Percentiles rank a stretch among this genome's conserved stretches.
These are phyloP conservation scores for Panicum hallii DNA, from an alignment of 202 grass and related monocot species.

Conservation along the genomic window DNA sequence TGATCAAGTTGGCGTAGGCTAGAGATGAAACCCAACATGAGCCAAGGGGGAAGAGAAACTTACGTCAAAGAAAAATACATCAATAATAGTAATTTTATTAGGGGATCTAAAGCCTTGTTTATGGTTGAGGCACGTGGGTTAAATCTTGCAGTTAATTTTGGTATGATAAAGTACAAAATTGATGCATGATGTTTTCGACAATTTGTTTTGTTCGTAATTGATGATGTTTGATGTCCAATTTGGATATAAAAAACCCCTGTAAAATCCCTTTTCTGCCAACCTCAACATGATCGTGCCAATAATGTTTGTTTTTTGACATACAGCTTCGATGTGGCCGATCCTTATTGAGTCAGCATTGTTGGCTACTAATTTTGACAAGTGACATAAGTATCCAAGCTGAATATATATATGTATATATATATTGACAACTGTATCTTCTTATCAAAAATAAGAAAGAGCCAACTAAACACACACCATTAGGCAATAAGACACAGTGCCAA, in stretches of 20 bases:
- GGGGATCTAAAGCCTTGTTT: neutral
- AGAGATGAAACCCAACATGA: neutral
- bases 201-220: neutral
- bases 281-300: neutral
- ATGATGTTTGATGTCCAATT: slow-evolving; percentile 12
- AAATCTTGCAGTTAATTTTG: neutral
- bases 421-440: neutral
- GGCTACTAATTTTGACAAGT: neutral
- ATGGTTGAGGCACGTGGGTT: neutral
- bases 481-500: neutral
- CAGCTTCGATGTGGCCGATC: neutral
- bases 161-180: neutral
- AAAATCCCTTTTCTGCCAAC: neutral
- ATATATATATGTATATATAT: neutral
- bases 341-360: neutral
- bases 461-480: neutral
- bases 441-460: neutral
- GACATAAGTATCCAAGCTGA: slow-evolving; percentile 3
- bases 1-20: neutral
- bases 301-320: neutral
- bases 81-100: neutral
- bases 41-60: neutral
- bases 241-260: neutral
- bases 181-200: neutral
- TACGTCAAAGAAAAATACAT: neutral